Evolutionary conservation across 2,329 filamentous ascomycete species (phyloP), one percentile per base, ranked within the genome.

Genomic region (Fusarium mangiferae): DNA sequence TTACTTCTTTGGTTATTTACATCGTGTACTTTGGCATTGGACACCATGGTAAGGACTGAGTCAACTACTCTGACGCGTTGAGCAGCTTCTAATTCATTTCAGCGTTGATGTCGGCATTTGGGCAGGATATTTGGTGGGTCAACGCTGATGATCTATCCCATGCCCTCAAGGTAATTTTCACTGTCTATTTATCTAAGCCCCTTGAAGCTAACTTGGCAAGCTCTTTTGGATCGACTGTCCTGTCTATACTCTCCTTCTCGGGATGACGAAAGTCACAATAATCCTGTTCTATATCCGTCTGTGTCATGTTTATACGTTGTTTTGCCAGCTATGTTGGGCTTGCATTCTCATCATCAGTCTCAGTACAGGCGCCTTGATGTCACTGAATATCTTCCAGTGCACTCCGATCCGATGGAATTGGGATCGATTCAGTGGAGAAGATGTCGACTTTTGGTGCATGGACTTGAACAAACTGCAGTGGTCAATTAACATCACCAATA

Each of bases 61-160:
- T 13, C 7, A 20, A 26, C 15, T 18, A 6, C 7, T 20, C 42
- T 5, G 17, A n/a, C 13, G 3, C 7, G 3, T 10, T 8, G 33
- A 26, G 13, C 3, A 38, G 17, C 6, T 38, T 3, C 49, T 54
- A 5, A 54, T 17, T 1, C 6, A 7, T 4, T 1, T 1, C 1
- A 68, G 66, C 64, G 0, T 49, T 68, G 2, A 68, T 68, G 66
- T 68, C 66, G 1, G 66, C 66, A 1, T 68, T 68, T 20, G 64
- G 66, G 1, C 66, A 68, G 9, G 66, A 68, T 20, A 68, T 68
- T 1, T 68, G 66, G 66, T 67, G 66, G 26, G 48, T 68, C 0
- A 38, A 62, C 0, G 38, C 56, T 0, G 20, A 36, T 5, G 42
- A 68, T 7, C 13, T 68, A 10, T 62, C 66, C 4, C 66, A 68